Base-by-base conservation (phyloP, 371 early-diverging fungal genomes). In the Chytridium lagenaria region DNA sequence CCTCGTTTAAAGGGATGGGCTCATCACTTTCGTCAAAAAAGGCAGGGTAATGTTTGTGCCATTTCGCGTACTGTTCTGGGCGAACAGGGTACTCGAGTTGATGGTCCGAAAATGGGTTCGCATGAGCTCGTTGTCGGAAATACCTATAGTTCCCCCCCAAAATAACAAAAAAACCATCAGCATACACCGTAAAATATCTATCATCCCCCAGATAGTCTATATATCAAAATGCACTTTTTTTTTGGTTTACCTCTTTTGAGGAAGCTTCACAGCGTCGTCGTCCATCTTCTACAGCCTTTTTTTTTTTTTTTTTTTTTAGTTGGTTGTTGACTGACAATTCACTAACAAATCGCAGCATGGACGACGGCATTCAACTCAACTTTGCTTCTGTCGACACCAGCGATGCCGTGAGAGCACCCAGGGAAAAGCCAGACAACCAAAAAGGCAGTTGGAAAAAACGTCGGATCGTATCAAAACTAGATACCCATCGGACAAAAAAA, bases 41-140 rank as follows among this genome's bases (percentile, higher is more conserved):
- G 22, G 86, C 83, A 16, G 96, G 96, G 78, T 91, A 99, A 81
- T 93, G 92, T 63, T 80, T 80, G 15, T 90, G 87, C 99, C 98
- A 98, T n/a, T 64, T 44, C 80, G 98, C 93, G 87, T 95, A 92
- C 40, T 87, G 82, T 36, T 83, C 83, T 16, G 99, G 99, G 33
- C 83, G 81, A 30, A 91, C 72, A 49, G 99, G 99, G 77, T 97
- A 98, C 71, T 92, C 92, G 55, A 98, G 87, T 30, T 91, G 87
- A 80, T 97, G 96, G 81, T 98, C 99, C 55, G 94, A 94, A 80
- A 99, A 98, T 7, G 97, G 95, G 80, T 99, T 99, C 71, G 96
- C 94, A 84, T 99, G 99, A 28, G 99, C 99, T 72, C 99, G 75
- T 67, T 87, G 89, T 44, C 90, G 78, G 76, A 83, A 89, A 74